These are phyloP conservation scores for Cryphonectria naterciae DNA, from an alignment of 2,329 filamentous ascomycete genomes.

Conservation along the genomic window DNA sequence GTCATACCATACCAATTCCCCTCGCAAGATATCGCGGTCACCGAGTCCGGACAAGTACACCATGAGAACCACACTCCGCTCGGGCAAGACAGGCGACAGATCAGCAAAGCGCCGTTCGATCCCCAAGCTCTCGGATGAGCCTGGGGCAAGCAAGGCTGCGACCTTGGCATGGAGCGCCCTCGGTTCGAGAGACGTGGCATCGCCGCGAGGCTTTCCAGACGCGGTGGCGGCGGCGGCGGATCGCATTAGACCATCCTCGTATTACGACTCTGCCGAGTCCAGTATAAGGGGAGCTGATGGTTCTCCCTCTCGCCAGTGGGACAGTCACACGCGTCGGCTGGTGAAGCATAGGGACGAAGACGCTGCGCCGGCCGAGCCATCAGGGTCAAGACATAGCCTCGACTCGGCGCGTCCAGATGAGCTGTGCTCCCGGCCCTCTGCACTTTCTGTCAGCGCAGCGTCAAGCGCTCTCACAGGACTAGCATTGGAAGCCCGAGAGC, in stretches of 20 bases:
- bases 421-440: conserved; percentile 45
- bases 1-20: conserved; percentile 16
- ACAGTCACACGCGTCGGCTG: conserved; percentile 58
- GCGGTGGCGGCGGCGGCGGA: conserved; percentile 2
- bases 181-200: conserved; percentile 43
- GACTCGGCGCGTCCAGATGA: conserved; percentile 47
- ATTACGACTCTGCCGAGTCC: conserved; percentile 13
- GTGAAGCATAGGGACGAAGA: conserved; percentile 45
- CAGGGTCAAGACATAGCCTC: conserved; percentile 35
- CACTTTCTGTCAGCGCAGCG: conserved; percentile 59
- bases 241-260: conserved; percentile 15
- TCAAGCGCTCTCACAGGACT: conserved; percentile 55
- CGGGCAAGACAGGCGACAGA: conserved; percentile 51
- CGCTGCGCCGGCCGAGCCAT: conserved; percentile 34
- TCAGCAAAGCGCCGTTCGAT: conserved; percentile 46
- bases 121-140: conserved; percentile 51
- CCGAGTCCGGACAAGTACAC: conserved; percentile 64
- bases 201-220: conserved; percentile 31
- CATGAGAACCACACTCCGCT: conserved; percentile 65
- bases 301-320: conserved; percentile 52
- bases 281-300: conserved; percentile 33
- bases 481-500: conserved; percentile 33
- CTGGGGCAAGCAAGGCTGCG: conserved; percentile 65
- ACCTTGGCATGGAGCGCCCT: conserved; percentile 63
- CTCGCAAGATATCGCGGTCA: conserved; percentile 46